Evolutionary conservation across 108 stramenopile species (phyloP), one percentile per base, ranked within the genome.

Genomic region (Parietichytrium sp.): DNA sequence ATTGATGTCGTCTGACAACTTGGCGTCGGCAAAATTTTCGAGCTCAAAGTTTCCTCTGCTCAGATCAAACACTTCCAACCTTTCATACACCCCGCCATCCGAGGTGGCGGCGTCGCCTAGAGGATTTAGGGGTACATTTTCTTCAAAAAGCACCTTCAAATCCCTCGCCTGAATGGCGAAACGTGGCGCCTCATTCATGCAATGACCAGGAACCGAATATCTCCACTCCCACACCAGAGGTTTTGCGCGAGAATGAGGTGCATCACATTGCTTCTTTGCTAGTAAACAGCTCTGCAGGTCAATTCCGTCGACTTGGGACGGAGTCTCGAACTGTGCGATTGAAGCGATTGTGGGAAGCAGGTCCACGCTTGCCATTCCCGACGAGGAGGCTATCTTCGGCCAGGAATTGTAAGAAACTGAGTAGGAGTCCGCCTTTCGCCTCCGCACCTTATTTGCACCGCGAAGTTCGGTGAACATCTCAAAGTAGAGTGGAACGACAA

Each of bases 141-240:
- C n/a, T 20, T 72, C 61, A 27, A 45, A 45, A 6, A 72, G 33
- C 13, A 72, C 38, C 61, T 72, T 72, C 38, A 25, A 72, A 0
- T 33, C n/a, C 10, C 61, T n/a, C 42, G 36, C 45, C n/a, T 45
- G 61, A 47, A 72, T 27, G n/a, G 38, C 42, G 33, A 45, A 72
- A 0, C 61, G 61, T 42, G 61, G 61, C 8, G 61, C 36, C 20
- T 72, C 61, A 2, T 72, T 36, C 61, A 72, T 72, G 61, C 61
- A 72, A 1, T 72, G 61, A 0, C 61, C 61, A 10, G 61, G 61
- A 2, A 20, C 3, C 38, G 38, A 33, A 3, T 45, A 72, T 16
- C 61, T 16, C 61, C 61, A 72, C 20, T 72, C 61, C 61, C 61
- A 72, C 38, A 72, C 61, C 10, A 72, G 61, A 6, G 61, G 8